Conservation (phyloP, 2,329 filamentous ascomycete genomes). For the Talaromyces rugulosus region DNA sequence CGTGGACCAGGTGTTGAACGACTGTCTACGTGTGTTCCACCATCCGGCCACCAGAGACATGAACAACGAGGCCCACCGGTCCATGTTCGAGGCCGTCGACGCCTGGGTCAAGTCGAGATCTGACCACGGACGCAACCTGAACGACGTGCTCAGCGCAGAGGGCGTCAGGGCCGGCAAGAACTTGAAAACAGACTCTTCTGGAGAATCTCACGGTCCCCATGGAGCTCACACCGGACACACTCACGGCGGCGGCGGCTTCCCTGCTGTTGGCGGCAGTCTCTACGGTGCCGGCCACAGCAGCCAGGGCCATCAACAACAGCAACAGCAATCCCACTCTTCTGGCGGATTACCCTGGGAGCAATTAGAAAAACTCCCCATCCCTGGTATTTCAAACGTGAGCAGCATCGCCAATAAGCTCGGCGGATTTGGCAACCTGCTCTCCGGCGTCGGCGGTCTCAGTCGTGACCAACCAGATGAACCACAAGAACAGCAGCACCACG, state of each 20-base stretch:
- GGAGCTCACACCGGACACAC: slow-evolving; percentile 23
- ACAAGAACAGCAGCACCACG: slow-evolving; percentile 28
- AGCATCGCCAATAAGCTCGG: slow-evolving; percentile 20
- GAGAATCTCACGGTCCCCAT: slow-evolving; percentile 23
- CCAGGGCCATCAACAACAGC: slow-evolving; percentile 22
- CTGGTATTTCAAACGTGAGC: slow-evolving; percentile 34
- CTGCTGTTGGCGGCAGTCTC: slow-evolving; percentile 18
- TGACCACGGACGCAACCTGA: slow-evolving; percentile 63
- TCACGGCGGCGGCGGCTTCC: slow-evolving; percentile 26
- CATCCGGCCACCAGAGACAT: slow-evolving; percentile 80
- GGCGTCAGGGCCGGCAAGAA: slow-evolving; percentile 82
- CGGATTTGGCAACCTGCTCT: slow-evolving; percentile 10
- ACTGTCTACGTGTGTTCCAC: slow-evolving; percentile 80
- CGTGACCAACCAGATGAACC: slow-evolving; percentile 10
- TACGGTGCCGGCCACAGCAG: slow-evolving; percentile 13
- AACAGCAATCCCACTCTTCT: slow-evolving; percentile 17
- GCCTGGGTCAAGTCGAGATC: slow-evolving; percentile 71
- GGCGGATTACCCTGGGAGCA: slow-evolving; percentile 25
- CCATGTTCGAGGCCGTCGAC: slow-evolving; percentile 84
- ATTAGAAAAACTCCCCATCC: slow-evolving; percentile 31
- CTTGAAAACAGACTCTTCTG: slow-evolving; percentile 48
- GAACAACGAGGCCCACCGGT: slow-evolving; percentile 70
- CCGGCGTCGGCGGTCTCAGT: slow-evolving; percentile 2
- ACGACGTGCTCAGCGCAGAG: slow-evolving; percentile 73
- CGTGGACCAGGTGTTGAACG: slow-evolving; percentile 76